Base-by-base conservation (phyloP, 2,329 filamentous ascomycete genomes). In the Dothistroma pini region DNA sequence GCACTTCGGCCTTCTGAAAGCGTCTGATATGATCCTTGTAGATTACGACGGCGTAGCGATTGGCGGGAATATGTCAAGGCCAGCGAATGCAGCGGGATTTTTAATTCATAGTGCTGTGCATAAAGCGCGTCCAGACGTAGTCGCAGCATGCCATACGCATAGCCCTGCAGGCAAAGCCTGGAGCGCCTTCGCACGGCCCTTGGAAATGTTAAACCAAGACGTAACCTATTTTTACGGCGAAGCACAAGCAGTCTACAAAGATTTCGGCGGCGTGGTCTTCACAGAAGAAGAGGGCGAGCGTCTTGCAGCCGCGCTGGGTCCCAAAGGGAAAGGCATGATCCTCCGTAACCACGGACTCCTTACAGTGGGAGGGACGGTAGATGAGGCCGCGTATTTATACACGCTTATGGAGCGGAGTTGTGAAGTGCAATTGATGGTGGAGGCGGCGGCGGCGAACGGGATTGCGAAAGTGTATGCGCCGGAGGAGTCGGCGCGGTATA, bases 201-300 rank as follows among this genome's bases (percentile, higher is more conserved):
- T 91, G 19, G 87, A 90, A 62, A 90, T 90, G 87, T 77, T 90
- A 58, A 89, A 84, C 56, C 87, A 86, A 75, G 88, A 86, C 72
- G 82, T 87, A 2, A 84, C 83, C 69, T 85, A 84, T 66, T 82
- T 91, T 64, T 84, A 89, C 72, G 78, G 78, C 31, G 81, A 85
- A 19, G 82, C 84, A 5, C 86, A 89, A 68, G 82, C 82, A 10
- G 85, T 90, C 1, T 89, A 90, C 70, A 61, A 67, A 16, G 81
- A 83, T 8, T 89, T 87, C 70, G 86, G 85, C 4, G 86, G 86
- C 3, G 80, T 88, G 2, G 86, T 88, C 0, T 79, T 89, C 34
- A 81, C 77, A 1, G 79, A 79, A n/a, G 84, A 84, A 59, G 89
- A 91, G 71, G 88, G 88, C 1, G 75, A 81, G 66, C 79, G 82